Conservation (phyloP, 495 filamentous ascomycete genomes). For the Aspergillus carlsbadensis region DNA sequence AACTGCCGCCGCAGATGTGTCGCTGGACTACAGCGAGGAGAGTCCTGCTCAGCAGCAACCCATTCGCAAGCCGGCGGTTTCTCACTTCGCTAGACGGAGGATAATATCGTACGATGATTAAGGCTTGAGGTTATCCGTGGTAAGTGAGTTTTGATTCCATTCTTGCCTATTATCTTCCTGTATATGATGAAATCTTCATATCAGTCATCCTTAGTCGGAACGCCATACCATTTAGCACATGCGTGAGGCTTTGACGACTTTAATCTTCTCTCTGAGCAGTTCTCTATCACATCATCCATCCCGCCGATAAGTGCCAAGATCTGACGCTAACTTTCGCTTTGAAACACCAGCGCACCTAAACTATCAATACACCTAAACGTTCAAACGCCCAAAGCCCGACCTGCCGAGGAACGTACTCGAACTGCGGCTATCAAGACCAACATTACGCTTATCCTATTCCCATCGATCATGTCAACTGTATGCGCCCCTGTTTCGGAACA, state of each 20-base stretch:
- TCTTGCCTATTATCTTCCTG: neutral
- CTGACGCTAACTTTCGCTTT: neutral
- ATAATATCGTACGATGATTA: slow-evolving; percentile 45
- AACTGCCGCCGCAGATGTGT: neutral
- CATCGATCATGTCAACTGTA: slow-evolving; percentile 5
- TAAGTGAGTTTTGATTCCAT: neutral
- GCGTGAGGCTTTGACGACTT: slow-evolving; percentile 39
- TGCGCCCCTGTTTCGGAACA: slow-evolving; percentile 32
- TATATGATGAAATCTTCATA: slow-evolving; percentile 40
- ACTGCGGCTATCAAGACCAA: too few species aligned
- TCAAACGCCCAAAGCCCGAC: too few species aligned
- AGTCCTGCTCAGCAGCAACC: neutral
- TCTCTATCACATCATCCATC: neutral
- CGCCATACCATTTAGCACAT: slow-evolving; percentile 41
- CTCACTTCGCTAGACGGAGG: slow-evolving; percentile 27
- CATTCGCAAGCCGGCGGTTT: neutral
- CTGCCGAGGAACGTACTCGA: too few species aligned
- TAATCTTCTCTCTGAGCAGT: slow-evolving; percentile 41
- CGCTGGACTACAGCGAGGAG: slow-evolving; percentile 18
- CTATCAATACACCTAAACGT: too few species aligned
- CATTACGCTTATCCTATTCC: too few species aligned
- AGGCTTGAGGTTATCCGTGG: neutral
- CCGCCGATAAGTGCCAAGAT: too few species aligned
- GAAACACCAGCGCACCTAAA: neutral
- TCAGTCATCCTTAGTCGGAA: slow-evolving; percentile 51